Conservation (phyloP, 2,329 filamentous ascomycete genomes). For the Colletotrichum costaricense region DNA sequence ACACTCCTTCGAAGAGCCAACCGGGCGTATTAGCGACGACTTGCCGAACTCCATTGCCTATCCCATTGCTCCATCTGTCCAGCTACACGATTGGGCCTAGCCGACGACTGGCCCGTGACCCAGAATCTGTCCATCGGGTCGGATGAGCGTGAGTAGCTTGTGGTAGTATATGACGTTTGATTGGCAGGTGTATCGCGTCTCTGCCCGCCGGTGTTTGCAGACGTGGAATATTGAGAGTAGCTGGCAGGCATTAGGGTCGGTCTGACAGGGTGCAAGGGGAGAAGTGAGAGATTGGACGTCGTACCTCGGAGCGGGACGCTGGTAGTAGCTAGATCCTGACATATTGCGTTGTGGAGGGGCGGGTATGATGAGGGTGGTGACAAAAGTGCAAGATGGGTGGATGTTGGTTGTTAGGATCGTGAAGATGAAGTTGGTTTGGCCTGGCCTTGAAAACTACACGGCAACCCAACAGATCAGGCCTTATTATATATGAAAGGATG, state of each 20-base stretch:
- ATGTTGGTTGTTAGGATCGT: not conserved
- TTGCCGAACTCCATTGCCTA: conserved; percentile 1
- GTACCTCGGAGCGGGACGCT: conserved; percentile 15
- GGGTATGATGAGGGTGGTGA: not conserved
- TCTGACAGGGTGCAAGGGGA: not conserved
- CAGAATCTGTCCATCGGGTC: conserved; percentile 18
- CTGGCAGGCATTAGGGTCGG: conserved; percentile 5
- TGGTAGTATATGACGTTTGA: not conserved
- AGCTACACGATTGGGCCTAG: not conserved
- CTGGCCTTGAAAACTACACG: not conserved
- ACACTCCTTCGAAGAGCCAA: not conserved
- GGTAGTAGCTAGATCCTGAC: conserved; percentile 7
- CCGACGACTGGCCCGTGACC: conserved; percentile 15
- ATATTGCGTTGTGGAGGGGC: conserved; percentile 6
- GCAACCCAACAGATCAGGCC: not conserved
- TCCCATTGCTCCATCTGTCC: conserved; percentile 12
- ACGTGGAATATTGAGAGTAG: conserved; percentile 19
- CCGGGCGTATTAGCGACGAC: not conserved
- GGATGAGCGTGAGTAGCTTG: conserved; percentile 1
- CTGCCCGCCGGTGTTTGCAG: conserved; percentile 21
- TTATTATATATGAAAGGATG: not conserved
- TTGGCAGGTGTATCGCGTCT: not conserved
- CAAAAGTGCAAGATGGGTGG: not conserved
- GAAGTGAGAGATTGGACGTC: not conserved
- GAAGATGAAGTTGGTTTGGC: not conserved